Evolutionary conservation across 495 filamentous ascomycete genomes (phyloP), one percentile per base, ranked within the genome.

Genomic region (Aspergillus hancockii): DNA sequence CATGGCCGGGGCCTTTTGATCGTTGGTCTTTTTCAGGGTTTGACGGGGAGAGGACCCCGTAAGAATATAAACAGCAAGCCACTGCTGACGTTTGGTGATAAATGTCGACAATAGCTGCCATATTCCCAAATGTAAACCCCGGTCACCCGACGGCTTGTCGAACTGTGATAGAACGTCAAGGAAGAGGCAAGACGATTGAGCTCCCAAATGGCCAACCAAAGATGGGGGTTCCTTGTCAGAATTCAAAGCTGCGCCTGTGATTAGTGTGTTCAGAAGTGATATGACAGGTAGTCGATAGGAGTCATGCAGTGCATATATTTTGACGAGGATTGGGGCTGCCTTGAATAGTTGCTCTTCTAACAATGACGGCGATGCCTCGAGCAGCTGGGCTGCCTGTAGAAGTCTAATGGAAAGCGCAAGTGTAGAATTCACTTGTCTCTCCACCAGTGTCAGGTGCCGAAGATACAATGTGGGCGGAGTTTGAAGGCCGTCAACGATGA

Each of bases 101-200:
- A 97, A 85, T n/a, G 86, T 87, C 28, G 93, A 88, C 32, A 97
- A 85, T 56, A 99, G 84, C 52, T 81, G 84, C 94, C 94, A 98
- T 51, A 92, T 88, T 22, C 79, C 76, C 50, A 84, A 79, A 22
- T 87, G 81, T 41, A 92, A 76, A 7, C 75, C 65, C 4, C 77
- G 71, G 62, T 90, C 80, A 52, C 80, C 74, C 31, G 93, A 76
- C 12, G 92, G 92, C 63, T 84, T 85, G 62, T 93, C 90, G n/a
- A 97, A 77, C 55, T 85, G 81, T 7, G 89, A 85, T 12, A 96
- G 74, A 16, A 93, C 78, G 55, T 88, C 83, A 23, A 97, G 81
- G 73, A 98, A 97, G 32, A 88, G 85, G 58, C 88, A 90, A 4
- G 92, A 87, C 22, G 88, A 87, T 60, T 91, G 87, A 18, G 90